phyloP scores from a whole-genome alignment of 2,329 filamentous ascomycete species.

The Lachnellula subtilissima region DNA sequence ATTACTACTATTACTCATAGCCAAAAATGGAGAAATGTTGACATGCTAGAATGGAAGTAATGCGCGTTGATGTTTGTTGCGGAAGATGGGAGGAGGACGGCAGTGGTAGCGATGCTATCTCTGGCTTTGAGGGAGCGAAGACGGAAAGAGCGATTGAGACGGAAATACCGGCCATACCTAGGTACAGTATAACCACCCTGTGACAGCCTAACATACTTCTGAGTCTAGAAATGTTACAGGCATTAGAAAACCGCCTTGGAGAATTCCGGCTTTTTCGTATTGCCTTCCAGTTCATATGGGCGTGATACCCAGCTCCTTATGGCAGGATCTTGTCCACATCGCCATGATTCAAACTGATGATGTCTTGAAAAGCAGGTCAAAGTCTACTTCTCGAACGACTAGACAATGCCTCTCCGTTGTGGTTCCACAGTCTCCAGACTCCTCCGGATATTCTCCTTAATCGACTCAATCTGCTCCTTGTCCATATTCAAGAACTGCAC shows the following conservation, averaged over 20 bases:
- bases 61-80: slow-evolving; percentile 3
- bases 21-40: slow-evolving; percentile 28
- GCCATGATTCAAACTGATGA: not conserved
- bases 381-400: slow-evolving; percentile 21
- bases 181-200: not conserved
- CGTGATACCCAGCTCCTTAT: not conserved
- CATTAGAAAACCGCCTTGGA: too few relatives aligned
- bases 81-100: not conserved
- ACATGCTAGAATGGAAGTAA: slow-evolving; percentile 20
- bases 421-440: slow-evolving; percentile 36
- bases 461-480: slow-evolving; percentile 50
- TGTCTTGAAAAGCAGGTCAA: not conserved
- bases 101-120: not conserved
- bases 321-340: not conserved
- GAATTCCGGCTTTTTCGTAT: too few relatives aligned
- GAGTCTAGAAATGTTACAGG: not conserved
- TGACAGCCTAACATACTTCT: not conserved
- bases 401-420: slow-evolving; percentile 22
- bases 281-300: not conserved
- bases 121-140: not conserved
- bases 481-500: slow-evolving; percentile 65
- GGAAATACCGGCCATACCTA: not conserved
- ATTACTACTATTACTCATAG: slow-evolving; percentile 35
- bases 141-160: not conserved
- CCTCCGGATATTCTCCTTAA: slow-evolving; percentile 54